Evolutionary conservation across 1,284 basidiomycete genomes (phyloP).

Genomic region (Moesziomyces sp.): DNA sequence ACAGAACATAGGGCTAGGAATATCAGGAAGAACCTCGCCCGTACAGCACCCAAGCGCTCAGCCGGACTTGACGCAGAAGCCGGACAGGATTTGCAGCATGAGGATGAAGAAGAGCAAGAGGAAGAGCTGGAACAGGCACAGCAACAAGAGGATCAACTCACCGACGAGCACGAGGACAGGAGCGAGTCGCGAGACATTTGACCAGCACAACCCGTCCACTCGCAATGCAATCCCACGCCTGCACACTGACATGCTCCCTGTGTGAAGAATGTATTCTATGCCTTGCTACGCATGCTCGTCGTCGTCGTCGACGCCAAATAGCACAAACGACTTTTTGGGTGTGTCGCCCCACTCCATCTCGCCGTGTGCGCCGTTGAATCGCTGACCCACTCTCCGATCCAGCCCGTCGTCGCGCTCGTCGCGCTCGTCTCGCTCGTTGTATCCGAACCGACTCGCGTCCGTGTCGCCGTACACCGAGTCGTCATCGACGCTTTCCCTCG

Average conservation of each 20-base stretch:
- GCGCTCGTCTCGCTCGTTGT: constrained; percentile 1
- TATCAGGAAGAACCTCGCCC: constrained; percentile 7
- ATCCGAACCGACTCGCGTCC: constrained; percentile 15
- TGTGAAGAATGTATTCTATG: too few relatives aligned
- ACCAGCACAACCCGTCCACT: neutral
- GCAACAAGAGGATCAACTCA: neutral
- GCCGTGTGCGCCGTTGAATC: constrained; percentile 46
- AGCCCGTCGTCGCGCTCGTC: constrained; percentile 9
- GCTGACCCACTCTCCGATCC: constrained; percentile 25
- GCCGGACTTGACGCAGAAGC: too few relatives aligned
- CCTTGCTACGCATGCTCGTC: constrained; percentile 8
- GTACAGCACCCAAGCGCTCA: too few relatives aligned
- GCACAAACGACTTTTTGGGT: constrained; percentile 47
- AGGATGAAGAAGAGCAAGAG: neutral
- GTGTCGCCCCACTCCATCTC: constrained; percentile 55
- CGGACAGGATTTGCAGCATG: neutral
- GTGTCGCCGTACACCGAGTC: constrained; percentile 32
- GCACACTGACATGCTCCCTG: neutral
- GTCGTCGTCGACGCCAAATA: constrained; percentile 50
- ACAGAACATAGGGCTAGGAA: constrained; percentile 2
- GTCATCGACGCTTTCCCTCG: constrained; percentile 18
- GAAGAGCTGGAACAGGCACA: too few relatives aligned
- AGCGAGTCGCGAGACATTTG: neutral
- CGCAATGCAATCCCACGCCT: neutral
- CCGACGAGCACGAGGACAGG: neutral